Evolutionary conservation across 2,329 filamentous ascomycete genomes (phyloP).

Genomic region (Sphaerulina vaccinii): DNA sequence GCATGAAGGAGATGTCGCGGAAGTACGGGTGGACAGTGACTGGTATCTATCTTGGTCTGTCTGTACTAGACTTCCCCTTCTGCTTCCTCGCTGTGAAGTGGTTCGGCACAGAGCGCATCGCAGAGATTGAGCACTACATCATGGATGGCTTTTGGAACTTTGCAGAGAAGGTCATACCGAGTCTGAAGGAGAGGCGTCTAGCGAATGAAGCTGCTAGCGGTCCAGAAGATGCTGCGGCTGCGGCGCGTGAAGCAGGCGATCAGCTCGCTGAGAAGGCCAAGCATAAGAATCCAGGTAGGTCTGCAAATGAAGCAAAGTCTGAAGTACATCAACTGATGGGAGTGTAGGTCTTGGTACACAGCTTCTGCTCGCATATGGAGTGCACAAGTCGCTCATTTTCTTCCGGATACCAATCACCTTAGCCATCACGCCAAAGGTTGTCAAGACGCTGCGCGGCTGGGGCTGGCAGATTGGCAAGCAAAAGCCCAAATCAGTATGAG

Average conservation of each 20-base stretch:
- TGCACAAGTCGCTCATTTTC: constrained; percentile 98
- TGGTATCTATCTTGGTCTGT: constrained; percentile 83
- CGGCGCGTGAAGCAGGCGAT: constrained; percentile 48
- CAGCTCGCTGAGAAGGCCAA: constrained; percentile 22
- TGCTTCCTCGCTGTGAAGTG: constrained; percentile 85
- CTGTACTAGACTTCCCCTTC: constrained; percentile 87
- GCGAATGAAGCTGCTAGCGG: constrained; percentile 18
- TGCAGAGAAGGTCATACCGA: constrained; percentile 60
- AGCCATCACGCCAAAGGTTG: constrained; percentile 89
- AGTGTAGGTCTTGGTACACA: constrained; percentile 71
- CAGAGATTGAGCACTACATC: constrained; percentile 67
- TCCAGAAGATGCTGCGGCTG: constrained; percentile 30
- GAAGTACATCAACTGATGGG: constrained; percentile 4
- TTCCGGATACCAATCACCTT: constrained; percentile 89
- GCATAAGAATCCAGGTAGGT: constrained; percentile 19
- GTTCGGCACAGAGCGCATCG: constrained; percentile 83
- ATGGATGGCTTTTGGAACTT: constrained; percentile 59
- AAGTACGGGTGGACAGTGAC: constrained; percentile 94
- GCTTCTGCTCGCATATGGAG: constrained; percentile 87
- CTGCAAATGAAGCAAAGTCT: constrained; percentile 33
- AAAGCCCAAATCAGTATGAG: constrained; percentile 18
- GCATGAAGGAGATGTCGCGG: constrained; percentile 77
- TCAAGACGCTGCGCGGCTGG: constrained; percentile 81
- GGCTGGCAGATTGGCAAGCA: constrained; percentile 89
- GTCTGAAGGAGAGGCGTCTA: constrained; percentile 35